Base-by-base conservation (phyloP, 257 asterid genomes). In the Oldenlandia corymbosa region DNA sequence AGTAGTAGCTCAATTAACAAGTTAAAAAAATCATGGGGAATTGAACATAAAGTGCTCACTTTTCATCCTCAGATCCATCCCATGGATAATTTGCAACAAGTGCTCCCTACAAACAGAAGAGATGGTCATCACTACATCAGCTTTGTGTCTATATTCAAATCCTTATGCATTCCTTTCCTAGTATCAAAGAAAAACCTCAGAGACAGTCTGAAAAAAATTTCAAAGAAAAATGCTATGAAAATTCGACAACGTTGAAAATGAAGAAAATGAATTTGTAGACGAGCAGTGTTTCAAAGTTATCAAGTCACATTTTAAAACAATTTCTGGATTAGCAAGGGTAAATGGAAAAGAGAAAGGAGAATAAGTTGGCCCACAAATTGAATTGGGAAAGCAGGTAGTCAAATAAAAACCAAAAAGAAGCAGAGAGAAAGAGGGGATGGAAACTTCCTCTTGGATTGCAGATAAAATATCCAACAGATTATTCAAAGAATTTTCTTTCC, bases 41-140 rank as follows among this genome's bases (percentile, higher is more conserved):
- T 28, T 10, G 57, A 20, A 59, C 16, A 5, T 46, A n/a, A 18
- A 34, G 37, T 17, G 42, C 97, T 82, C 73, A 87, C 98, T 45
- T 70, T 84, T 75, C 80, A 78, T 89, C 83, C 60, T 69, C 73
- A 52, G 96, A 89, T 71, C 98, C 98, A 75, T 92, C 98, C 98
- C 98, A 92, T 68, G 98, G 98, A 74, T 85, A 92, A 67, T 92
- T 89, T 72, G 98, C 98, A 67, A 92, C 97, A 69, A 92, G 87
- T 43, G 97, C 98, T 72, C 98, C 97, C 97, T 92, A 67, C 58
- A 24, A 55, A 59, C 39, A 67, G 60, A 65, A 60, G 45, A 55
- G 48, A 65, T 45, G 49, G 65, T 18, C 14, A 51, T 60, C 20
- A 59, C n/a, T 27, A 20, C 24, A 27, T 20, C 56, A 39, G 37